phyloP scores from a whole-genome alignment of 2,329 filamentous ascomycete genomes.

The Penicillium fuscoglaucum region DNA sequence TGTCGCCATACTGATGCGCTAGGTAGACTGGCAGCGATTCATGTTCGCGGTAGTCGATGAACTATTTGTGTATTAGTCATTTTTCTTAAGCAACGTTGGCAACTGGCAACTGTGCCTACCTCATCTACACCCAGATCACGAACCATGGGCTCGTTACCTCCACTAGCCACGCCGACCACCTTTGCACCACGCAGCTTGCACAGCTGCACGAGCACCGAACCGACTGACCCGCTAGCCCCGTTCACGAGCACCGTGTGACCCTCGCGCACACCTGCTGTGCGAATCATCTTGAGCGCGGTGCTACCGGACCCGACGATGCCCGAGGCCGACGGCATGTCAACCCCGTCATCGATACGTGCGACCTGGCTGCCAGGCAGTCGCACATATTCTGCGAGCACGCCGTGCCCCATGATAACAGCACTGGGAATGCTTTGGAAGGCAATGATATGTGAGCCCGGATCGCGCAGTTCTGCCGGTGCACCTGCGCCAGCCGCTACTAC shows the following conservation, averaged over 20 bases:
- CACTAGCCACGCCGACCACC: conserved; percentile 22
- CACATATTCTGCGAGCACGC: conserved; percentile 17
- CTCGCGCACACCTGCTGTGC: conserved; percentile 16
- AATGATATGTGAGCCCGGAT: conserved; percentile 13
- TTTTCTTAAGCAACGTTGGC: neutral
- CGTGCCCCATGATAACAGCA: conserved; percentile 5
- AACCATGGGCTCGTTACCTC: conserved; percentile 21
- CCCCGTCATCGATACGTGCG: neutral
- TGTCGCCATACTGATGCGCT: conserved; percentile 12
- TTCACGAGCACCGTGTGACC: conserved; percentile 21
- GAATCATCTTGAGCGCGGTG: conserved; percentile 21
- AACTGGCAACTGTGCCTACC: conserved; percentile 3
- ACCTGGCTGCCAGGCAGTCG: conserved; percentile 9
- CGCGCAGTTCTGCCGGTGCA: conserved; percentile 16
- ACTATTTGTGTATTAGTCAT: conserved; percentile 8
- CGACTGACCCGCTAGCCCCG: conserved; percentile 22
- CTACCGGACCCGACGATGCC: conserved; percentile 16
- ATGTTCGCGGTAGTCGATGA: conserved; percentile 15
- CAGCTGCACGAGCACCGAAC: conserved; percentile 20
- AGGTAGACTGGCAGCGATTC: conserved; percentile 13
- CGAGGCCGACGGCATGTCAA: conserved; percentile 20
- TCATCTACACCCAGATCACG: conserved; percentile 21
- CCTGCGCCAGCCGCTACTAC: conserved; percentile 15
- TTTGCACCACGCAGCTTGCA: conserved; percentile 18
- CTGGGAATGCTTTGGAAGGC: conserved; percentile 13